Evolutionary conservation across 2,329 filamentous ascomycete species (phyloP).

Genomic region (Sclerotiophoma versabilis): DNA sequence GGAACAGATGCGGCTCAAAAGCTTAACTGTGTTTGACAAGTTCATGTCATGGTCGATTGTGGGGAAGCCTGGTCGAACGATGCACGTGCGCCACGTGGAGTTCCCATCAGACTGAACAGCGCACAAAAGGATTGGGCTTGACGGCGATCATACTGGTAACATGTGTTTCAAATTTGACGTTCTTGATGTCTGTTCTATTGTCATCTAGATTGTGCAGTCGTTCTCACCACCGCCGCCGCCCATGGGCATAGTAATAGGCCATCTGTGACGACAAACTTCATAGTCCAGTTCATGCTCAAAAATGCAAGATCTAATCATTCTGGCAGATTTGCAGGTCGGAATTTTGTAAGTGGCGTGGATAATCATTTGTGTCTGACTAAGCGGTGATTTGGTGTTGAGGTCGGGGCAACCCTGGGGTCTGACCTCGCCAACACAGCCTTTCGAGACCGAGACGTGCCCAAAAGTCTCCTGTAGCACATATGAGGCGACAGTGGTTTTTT

Average conservation of each 20-base stretch:
- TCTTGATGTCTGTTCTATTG: neutral
- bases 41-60: conserved; percentile 19
- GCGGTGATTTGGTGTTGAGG: conserved; percentile 12
- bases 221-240: neutral
- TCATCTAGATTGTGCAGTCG: neutral
- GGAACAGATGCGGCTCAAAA: conserved; percentile 47
- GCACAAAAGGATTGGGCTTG: conserved; percentile 6
- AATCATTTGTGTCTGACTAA: conserved; percentile 2
- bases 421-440: neutral
- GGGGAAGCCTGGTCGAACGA: conserved; percentile 25
- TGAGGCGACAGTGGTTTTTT: neutral
- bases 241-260: neutral
- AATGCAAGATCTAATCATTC: neutral
- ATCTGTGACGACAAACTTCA: neutral
- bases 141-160: neutral
- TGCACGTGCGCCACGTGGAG: conserved; percentile 36
- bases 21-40: conserved; percentile 35
- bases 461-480: neutral
- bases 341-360: conserved; percentile 1
- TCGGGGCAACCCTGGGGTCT: neutral
- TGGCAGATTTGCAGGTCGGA: no score
- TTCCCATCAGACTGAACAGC: conserved; percentile 12
- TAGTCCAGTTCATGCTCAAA: neutral
- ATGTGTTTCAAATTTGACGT: neutral
- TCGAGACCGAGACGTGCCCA: neutral